Evolutionary conservation across 2,329 filamentous ascomycete genomes (phyloP), one percentile per base, ranked within the genome.

Genomic region (Exophiala calicioides): DNA sequence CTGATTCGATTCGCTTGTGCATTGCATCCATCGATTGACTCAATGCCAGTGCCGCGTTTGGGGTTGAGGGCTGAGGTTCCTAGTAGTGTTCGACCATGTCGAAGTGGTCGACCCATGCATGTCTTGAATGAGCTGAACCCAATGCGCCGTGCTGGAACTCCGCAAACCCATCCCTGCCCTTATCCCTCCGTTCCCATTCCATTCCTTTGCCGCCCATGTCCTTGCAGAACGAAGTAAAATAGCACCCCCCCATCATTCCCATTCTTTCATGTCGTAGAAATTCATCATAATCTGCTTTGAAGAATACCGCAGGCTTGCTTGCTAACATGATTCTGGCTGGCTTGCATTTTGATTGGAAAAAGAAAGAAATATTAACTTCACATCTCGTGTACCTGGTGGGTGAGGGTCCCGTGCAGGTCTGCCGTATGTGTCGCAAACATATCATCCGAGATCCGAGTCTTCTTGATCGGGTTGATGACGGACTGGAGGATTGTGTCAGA

Each of bases 201-300:
- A 7, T 23, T 23, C 15, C 33, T 21, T 21, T 13, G 7, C 16
- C 6, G 3, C 33, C 18, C 12, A 21, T n/a, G 4, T 21, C 24
- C 26, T 9, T 29, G 33, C n/a, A n/a, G n/a, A n/a, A n/a, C n/a
- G n/a, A n/a, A n/a, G n/a, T n/a, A n/a, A n/a, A n/a, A n/a, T n/a
- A 3, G 12, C 6, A 21, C 21, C 26, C 26, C 15, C 19, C 12
- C 16, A 16, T 34, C 32, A n/a, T 20, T 16, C 12, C 16, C 6
- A n/a, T 5, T 20, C 33, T 13, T 19, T n/a, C 19, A 36, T 36
- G 46, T 47, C 23, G 32, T 27, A 31, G 31, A 27, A 29, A 24
- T 20, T 44, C 39, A 26, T 39, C 12, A 49, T 49, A 43, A 23
- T 30, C 26, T 29, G 43, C 33, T 16, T 10, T 13, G 33, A 7